Evolutionary conservation across 768 basidiomycete species (phyloP).

Genomic region (Calocera viscosa): DNA sequence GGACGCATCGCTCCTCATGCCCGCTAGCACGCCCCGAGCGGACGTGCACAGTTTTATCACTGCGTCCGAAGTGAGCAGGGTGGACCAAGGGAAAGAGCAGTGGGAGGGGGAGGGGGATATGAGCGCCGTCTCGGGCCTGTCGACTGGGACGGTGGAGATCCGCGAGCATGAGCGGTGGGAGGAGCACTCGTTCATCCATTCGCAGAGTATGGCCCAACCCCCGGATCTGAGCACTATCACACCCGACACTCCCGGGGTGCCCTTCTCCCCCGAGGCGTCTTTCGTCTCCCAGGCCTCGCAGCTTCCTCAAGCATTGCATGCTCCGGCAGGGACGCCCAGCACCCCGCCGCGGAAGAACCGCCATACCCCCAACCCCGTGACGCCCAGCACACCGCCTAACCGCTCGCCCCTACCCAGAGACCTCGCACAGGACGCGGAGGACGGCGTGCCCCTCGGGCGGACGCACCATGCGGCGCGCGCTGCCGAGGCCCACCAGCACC

Average conservation of each 20-base stretch:
- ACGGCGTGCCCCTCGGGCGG: constrained; percentile 50
- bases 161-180: neutral
- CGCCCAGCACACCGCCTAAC: neutral
- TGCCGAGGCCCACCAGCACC: neutral
- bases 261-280: neutral
- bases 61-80: too few relatives aligned
- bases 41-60: too few relatives aligned
- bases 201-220: neutral
- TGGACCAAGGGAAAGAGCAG: constrained; percentile 16
- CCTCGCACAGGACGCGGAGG: constrained; percentile 29
- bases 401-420: neutral
- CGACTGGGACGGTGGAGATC: constrained; percentile 3
- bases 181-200: constrained; percentile 8
- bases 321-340: neutral
- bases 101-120: neutral
- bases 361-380: neutral
- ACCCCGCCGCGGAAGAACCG: neutral
- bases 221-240: neutral
- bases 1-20: neutral
- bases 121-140: neutral
- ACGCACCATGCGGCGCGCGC: constrained; percentile 47
- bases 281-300: neutral
- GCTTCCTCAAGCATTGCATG: neutral
- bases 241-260: neutral
- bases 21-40: neutral